phyloP scores from a whole-genome alignment of 2,329 filamentous ascomycete species.

The Davidsoniella eucalypti region DNA sequence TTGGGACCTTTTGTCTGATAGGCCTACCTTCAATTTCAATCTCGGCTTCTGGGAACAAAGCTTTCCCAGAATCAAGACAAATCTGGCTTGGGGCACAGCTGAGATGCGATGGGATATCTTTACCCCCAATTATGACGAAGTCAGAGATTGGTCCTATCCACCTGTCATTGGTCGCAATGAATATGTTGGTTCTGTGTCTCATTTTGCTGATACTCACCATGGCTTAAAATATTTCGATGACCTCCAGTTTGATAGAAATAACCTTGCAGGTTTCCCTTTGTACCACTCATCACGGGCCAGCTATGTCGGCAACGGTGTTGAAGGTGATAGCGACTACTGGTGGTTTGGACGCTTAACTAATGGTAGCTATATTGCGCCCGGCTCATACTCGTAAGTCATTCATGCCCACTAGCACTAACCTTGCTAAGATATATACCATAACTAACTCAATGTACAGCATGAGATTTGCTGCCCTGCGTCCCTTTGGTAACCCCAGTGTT shows the following conservation, averaged over 20 bases:
- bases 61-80: slow-evolving; percentile 14
- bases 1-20: neutral
- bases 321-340: slow-evolving; percentile 14
- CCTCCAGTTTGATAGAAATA: no score
- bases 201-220: slow-evolving; percentile 13
- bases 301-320: neutral
- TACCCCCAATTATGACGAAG: slow-evolving; percentile 22
- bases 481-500: slow-evolving; percentile 16
- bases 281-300: no score
- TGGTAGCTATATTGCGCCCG: slow-evolving; percentile 17
- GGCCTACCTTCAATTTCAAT: slow-evolving; percentile 13
- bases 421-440: neutral
- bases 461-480: slow-evolving; percentile 17
- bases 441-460: slow-evolving; percentile 7
- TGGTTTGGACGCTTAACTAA: slow-evolving; percentile 19
- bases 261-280: no score
- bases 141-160: slow-evolving; percentile 25
- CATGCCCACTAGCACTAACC: neutral
- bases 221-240: no score
- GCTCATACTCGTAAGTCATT: slow-evolving; percentile 15
- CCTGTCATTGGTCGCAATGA: slow-evolving; percentile 22
- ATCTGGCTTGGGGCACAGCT: slow-evolving; percentile 20
- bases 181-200: slow-evolving; percentile 25
- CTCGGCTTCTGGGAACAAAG: slow-evolving; percentile 10
- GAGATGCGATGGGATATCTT: slow-evolving; percentile 27